phyloP scores from a whole-genome alignment of 257 asterid species.

The Penstemon barbatus region DNA sequence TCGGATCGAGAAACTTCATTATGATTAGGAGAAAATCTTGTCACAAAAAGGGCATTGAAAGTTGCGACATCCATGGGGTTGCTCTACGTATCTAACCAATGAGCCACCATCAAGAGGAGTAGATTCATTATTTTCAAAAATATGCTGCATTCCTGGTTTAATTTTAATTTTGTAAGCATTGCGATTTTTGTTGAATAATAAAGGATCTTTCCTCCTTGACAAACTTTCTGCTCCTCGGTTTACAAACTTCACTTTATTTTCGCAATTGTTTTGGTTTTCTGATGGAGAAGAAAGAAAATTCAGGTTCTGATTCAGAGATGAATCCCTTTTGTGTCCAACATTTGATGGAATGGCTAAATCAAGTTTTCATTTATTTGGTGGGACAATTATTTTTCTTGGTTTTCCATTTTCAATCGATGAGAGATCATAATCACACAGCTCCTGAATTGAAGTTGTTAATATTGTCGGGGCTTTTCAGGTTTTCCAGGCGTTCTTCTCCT shows the following conservation, averaged over 20 bases:
- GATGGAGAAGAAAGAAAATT: background rate
- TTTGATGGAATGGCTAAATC: constrained; percentile 7
- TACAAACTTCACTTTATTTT: too few relatives aligned
- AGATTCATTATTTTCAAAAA: background rate
- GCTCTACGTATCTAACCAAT: too few relatives aligned
- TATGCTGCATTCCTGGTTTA: constrained; percentile 1
- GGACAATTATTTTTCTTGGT: background rate
- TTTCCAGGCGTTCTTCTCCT: constrained; percentile 21
- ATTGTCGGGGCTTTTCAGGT: background rate
- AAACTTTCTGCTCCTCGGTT: constrained; percentile 3
- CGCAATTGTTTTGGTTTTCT: background rate
- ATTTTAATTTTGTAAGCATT: background rate
- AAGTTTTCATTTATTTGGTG: constrained; percentile 30
- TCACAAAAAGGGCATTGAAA: too few relatives aligned
- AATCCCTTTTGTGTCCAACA: too few relatives aligned
- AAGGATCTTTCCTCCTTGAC: background rate
- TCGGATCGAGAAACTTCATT: too few relatives aligned
- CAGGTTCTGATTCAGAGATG: too few relatives aligned
- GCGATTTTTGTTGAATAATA: background rate
- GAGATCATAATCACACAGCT: background rate
- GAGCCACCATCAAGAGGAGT: background rate
- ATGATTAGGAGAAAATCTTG: too few relatives aligned
- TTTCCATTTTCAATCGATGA: constrained; percentile 5
- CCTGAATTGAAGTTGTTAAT: background rate
- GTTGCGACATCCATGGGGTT: too few relatives aligned